Conservation (phyloP, 2,329 filamentous ascomycete species). For the Celoporthe dispersa region DNA sequence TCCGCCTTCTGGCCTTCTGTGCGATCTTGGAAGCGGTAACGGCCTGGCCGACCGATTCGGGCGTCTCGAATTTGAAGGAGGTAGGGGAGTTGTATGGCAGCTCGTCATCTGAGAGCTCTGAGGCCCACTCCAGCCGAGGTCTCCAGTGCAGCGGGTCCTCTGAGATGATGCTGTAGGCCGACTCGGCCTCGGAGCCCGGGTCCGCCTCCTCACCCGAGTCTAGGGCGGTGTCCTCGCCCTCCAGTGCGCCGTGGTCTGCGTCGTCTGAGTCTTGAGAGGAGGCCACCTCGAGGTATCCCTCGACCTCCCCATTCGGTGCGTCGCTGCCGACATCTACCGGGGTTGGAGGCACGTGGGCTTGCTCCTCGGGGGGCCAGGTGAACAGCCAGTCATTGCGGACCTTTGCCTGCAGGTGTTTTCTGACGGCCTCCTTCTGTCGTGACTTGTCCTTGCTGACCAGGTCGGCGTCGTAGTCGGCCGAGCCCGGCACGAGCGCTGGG, state of each 20-base stretch:
- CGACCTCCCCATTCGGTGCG: conserved; percentile 10
- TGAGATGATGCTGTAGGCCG: conserved; percentile 61
- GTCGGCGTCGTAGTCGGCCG: conserved; percentile 60
- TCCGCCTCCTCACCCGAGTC: conserved; percentile 46
- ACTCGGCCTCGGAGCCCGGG: conserved; percentile 50
- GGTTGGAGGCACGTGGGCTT: conserved; percentile 1
- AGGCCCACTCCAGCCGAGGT: conserved; percentile 59
- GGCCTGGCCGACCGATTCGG: conserved; percentile 50
- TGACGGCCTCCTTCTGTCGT: conserved; percentile 67
- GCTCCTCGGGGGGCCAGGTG: conserved; percentile 51
- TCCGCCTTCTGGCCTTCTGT: conserved; percentile 60
- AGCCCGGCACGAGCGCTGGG: conserved; percentile 37
- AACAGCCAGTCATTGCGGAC: conserved; percentile 66
- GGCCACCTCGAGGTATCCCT: conserved; percentile 24
- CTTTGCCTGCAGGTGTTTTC: conserved; percentile 56
- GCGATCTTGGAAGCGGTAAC: conserved; percentile 49
- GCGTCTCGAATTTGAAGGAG: conserved; percentile 56
- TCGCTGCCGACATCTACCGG: conserved; percentile 11
- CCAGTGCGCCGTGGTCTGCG: neutral
- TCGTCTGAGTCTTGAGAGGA: conserved; percentile 19
- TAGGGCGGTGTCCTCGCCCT: conserved; percentile 39
- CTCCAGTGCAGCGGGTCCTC: conserved; percentile 57
- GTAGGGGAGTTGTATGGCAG: conserved; percentile 42
- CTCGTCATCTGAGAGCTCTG: conserved; percentile 59
- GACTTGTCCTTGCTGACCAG: conserved; percentile 64